A percentile compares a stretch with the other conserved stretches of the same genome.
phyloP scores from a whole-genome alignment of 2,329 filamentous ascomycete genomes.

The Volutella citrinella region DNA sequence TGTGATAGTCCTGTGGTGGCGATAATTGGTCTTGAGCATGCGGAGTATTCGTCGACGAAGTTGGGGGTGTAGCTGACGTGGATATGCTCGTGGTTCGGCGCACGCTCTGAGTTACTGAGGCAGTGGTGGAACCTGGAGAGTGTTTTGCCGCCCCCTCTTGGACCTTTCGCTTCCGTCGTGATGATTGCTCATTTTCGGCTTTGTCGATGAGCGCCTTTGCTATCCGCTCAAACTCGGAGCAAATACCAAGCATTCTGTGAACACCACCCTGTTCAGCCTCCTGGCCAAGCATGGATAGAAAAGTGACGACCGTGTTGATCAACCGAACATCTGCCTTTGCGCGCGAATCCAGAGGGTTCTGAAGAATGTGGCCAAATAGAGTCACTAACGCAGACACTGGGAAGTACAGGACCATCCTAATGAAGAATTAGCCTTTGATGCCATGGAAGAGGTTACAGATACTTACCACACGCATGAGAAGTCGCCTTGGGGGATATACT shows the following conservation, averaged over 20 bases:
- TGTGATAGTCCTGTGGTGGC: conserved; percentile 26
- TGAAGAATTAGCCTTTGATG: background rate
- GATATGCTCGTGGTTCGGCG: conserved; percentile 4
- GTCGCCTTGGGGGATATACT: conserved; percentile 94
- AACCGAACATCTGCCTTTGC: conserved; percentile 85
- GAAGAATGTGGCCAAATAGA: conserved; percentile 91
- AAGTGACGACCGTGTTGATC: conserved; percentile 91
- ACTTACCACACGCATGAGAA: conserved; percentile 91
- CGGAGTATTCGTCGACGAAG: conserved; percentile 9
- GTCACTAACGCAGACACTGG: conserved; percentile 94
- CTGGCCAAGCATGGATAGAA: conserved; percentile 82
- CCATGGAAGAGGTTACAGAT: background rate
- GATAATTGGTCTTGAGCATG: conserved; percentile 29
- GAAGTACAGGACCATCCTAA: conserved; percentile 88
- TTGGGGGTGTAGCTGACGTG: conserved; percentile 4
- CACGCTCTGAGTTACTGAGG: too few relatives aligned
- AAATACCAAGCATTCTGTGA: conserved; percentile 89
- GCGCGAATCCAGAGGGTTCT: conserved; percentile 87
- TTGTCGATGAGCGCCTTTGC: conserved; percentile 88
- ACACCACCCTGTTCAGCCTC: conserved; percentile 90
- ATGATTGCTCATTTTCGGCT: conserved; percentile 78
- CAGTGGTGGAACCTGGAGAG: conserved; percentile 5
- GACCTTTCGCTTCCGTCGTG: conserved; percentile 80
- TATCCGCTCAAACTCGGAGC: conserved; percentile 94
- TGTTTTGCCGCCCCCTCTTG: conserved; percentile 40